Conservation (phyloP, 108 stramenopile species). For the Mediolabrus comicus region DNA sequence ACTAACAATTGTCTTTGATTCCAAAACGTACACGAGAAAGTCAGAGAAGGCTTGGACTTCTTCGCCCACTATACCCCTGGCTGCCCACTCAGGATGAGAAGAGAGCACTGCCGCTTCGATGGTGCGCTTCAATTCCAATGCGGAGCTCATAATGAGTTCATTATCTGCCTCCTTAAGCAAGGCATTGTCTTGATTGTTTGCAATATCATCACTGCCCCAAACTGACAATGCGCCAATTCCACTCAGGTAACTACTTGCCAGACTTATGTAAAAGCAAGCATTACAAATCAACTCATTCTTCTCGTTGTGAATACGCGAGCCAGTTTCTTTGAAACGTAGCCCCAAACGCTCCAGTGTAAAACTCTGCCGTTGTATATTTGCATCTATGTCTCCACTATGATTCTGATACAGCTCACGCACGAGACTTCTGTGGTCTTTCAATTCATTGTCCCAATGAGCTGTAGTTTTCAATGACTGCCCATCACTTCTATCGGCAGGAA, state of each 20-base stretch:
- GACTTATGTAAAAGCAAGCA: slow-evolving; percentile 63
- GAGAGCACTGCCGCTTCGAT: slow-evolving; percentile 63
- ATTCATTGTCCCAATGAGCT: slow-evolving; percentile 57
- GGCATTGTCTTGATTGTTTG: slow-evolving; percentile 7
- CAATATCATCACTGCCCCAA: slow-evolving; percentile 10
- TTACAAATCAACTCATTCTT: slow-evolving; percentile 51
- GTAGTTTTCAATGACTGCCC: slow-evolving; percentile 26
- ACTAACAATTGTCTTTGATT: slow-evolving; percentile 50
- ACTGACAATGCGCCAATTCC: slow-evolving; percentile 59
- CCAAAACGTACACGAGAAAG: slow-evolving; percentile 61
- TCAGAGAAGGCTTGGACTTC: slow-evolving; percentile 67
- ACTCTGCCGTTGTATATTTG: slow-evolving; percentile 29
- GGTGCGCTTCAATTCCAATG: slow-evolving; percentile 50
- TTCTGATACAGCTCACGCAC: slow-evolving; percentile 55
- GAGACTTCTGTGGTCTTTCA: slow-evolving; percentile 55
- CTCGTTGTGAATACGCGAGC: slow-evolving; percentile 53
- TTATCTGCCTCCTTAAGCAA: slow-evolving; percentile 41
- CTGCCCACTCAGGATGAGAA: slow-evolving; percentile 68
- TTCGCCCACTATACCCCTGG: slow-evolving; percentile 58
- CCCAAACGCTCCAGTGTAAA: slow-evolving; percentile 34
- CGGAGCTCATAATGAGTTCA: slow-evolving; percentile 45
- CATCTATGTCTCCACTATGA: slow-evolving; percentile 48
- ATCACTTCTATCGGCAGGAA: slow-evolving; percentile 4
- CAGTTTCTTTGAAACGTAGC: slow-evolving; percentile 45
- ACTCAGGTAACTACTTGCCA: slow-evolving; percentile 53